Evolutionary conservation across 1,284 basidiomycete genomes (phyloP), one percentile per base, ranked within the genome.

Genomic region (Bondarzewia mesenterica): DNA sequence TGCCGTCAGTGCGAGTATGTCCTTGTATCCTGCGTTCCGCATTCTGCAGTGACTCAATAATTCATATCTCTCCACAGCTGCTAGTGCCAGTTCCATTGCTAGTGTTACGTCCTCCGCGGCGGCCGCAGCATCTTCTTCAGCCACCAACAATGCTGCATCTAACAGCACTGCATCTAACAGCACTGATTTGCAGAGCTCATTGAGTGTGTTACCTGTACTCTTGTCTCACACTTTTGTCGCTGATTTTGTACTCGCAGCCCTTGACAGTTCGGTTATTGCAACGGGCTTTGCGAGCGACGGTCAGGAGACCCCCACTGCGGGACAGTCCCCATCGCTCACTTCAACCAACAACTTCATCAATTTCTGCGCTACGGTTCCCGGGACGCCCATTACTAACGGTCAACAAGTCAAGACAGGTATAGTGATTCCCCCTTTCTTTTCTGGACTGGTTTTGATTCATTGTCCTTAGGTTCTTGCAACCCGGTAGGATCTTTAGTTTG

Each of bases 391-490:
- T 16, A 76, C 73, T 8, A 68, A 75, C 55, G 70, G 77, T 42
- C 48, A 64, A 49, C 75, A 78, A 54, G 57, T 72, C 51, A 62
- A 55, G 36, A 63, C 62, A 16, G 80, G 32, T 35, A n/a, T n/a
- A n/a, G n/a, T n/a, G n/a, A n/a, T n/a, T n/a, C n/a, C n/a, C n/a
- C n/a, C n/a, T n/a, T n/a, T n/a, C n/a, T n/a, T n/a, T n/a, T n/a
- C n/a, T n/a, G n/a, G n/a, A n/a, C n/a, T n/a, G n/a, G n/a, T n/a
- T n/a, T n/a, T n/a, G n/a, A n/a, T n/a, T n/a, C n/a, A n/a, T n/a
- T n/a, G n/a, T n/a, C n/a, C n/a, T n/a, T n/a, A n/a, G n/a, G 81
- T 21, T 82, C 78, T 16, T 84, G 80, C 64, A 83, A 82, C 65
- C 69, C 73, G 29, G 29, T 32, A 32, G n/a, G n/a, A n/a, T n/a